Evolutionary conservation across 805 yeast species (phyloP), one percentile per base, ranked within the genome.

Genomic region (Wickerhamomyces alni): DNA sequence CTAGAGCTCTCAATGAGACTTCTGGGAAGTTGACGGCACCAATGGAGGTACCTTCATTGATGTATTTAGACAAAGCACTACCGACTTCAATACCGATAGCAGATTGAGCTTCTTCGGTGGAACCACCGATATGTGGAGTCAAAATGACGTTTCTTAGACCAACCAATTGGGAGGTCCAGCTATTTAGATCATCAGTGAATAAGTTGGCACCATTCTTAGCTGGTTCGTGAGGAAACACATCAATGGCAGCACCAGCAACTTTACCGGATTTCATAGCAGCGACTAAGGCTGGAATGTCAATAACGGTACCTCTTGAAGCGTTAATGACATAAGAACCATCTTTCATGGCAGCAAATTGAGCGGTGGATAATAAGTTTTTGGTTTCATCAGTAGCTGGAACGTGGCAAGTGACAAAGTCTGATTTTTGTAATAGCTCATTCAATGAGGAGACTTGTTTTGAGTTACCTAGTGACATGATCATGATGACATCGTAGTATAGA

Each of bases 11-110:
- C 53, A 89, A 72, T 18, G 87, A 67, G 49, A 89, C 96, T 70
- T 89, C 97, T 54, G 98, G 98, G 94, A 89, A 87, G 74, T 89
- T 89, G 44, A 89, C 97, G 4, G 97, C 87, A 53, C 96, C 96
- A 35, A 74, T 75, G 12, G 96, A 82, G 57, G 77, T 72, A 69
- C 97, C 97, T 72, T 89, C 97, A 65, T 87, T 88, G 62, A 89
- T 82, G 69, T 87, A 89, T 61, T 84, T 85, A 49, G 87, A 73
- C 55, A 89, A 73, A 29, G 94, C 77, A 34, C 81, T 72, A 42
- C 80, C 84, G 44, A 89, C 98, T 70, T 89, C 98, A 45, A 88
- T 71, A 66, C 98, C 98, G 59, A 89, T 89, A 28, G 96, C 94
- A 38, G 84, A 74, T 74, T 89, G 98, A 27, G 97, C 97, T 71